Evolutionary conservation across 2,329 filamentous ascomycete species (phyloP), one percentile per base, ranked within the genome.

Genomic region (Talaromyces sp.): DNA sequence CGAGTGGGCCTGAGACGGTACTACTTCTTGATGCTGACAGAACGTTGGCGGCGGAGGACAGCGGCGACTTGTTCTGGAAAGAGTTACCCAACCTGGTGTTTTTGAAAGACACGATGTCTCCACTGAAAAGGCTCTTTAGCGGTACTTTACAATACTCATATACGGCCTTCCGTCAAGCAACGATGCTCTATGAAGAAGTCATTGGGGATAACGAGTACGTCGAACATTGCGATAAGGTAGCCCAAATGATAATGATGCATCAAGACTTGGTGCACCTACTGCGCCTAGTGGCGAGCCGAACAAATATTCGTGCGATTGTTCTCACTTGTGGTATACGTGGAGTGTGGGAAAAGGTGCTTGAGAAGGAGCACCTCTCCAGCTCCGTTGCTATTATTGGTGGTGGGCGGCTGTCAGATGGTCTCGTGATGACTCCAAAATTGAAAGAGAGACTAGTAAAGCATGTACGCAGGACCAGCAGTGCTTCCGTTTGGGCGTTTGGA

Each of bases 1-100:
- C 54, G 5, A 13, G 35, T 2, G 7, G 51, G 22, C 52, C 76
- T 8, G 63, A 80, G 45, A 82, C 74, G 0, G 68, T 82, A 48
- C 53, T 87, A 15, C 77, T 86, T 0, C 46, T 88, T 2, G 84
- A 88, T 61, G 84, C 70, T 0, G 84, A 87, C 66, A 80, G 70
- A 61, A 87, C 83, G 0, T 66, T 88, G 56, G 68, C 76, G 5
- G 58, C 76, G 0, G 62, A 77, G 9, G 36, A 66, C 51, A 66
- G 60, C 2, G 57, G 61, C 10, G 31, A 41, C 9, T 13, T 57
- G 10, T 57, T 65, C 28, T 65, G 61, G 62, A n/a, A 61, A 13
- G 55, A 35, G 8, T 33, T 64, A 13, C 52, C 57, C 15, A 48
- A 46, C 3, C 53, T 17, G 58, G 45, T 11, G 10, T 35, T 13